Evolutionary conservation across 805 yeast genomes (phyloP).

Genomic region (Spathaspora girioi): DNA sequence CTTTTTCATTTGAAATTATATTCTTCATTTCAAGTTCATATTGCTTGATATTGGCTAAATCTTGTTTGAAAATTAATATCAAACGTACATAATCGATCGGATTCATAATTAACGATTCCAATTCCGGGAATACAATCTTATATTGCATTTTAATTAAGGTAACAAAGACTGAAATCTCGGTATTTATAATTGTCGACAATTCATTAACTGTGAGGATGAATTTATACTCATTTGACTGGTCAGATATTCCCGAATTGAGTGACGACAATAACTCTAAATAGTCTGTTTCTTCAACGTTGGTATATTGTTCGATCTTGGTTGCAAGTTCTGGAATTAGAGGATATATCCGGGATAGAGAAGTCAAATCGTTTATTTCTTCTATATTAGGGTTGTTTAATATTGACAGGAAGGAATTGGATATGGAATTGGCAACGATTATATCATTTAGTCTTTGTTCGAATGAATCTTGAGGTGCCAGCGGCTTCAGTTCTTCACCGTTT

Average conservation of each 20-base stretch:
- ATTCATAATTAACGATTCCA: slow-evolving; percentile 57
- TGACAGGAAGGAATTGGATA: slow-evolving; percentile 10
- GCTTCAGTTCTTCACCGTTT: not conserved
- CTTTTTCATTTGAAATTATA: slow-evolving; percentile 58
- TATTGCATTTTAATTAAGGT: slow-evolving; percentile 51
- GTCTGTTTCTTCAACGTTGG: slow-evolving; percentile 23
- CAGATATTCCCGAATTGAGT: slow-evolving; percentile 19
- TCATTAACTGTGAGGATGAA: slow-evolving; percentile 54
- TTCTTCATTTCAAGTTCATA: slow-evolving; percentile 34
- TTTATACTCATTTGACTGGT: slow-evolving; percentile 37
- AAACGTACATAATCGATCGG: slow-evolving; percentile 60
- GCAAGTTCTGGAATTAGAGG: slow-evolving; percentile 21
- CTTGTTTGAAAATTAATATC: slow-evolving; percentile 49
- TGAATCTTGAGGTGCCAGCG: not conserved
- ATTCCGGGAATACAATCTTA: slow-evolving; percentile 63
- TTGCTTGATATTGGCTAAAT: slow-evolving; percentile 25
- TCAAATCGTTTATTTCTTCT: slow-evolving; percentile 15
- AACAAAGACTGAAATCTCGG: slow-evolving; percentile 51
- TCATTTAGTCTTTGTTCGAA: slow-evolving; percentile 13
- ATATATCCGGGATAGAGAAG: slow-evolving; percentile 17
- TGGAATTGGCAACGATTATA: slow-evolving; percentile 6
- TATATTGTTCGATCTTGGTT: slow-evolving; percentile 15
- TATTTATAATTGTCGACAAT: slow-evolving; percentile 48
- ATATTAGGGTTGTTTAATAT: slow-evolving; percentile 18
- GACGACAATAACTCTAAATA: slow-evolving; percentile 28